Base-by-base conservation (phyloP, 1,139 yeast genomes). In the Saccharomyces hybrid region DNA sequence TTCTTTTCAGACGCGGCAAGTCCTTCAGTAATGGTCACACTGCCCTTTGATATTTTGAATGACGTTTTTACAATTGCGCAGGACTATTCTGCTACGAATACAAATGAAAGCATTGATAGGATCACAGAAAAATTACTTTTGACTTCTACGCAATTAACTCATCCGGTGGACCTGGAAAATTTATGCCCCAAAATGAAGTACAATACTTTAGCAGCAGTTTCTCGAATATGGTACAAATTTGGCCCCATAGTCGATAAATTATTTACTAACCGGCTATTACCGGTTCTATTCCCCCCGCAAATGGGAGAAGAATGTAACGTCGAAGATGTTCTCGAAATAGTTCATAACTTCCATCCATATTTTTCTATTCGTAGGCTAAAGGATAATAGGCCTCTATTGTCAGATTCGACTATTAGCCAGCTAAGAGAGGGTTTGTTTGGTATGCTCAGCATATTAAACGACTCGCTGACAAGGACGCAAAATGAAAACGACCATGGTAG, bases 221-320 rank as follows among this genome's bases (percentile, higher is more conserved):
- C 59, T 4, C 32, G 53, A 25, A 51, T 38, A 42, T 59, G 62
- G 62, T 57, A 56, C 44, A 54, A 56, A 47, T 59, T 56, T 42
- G 49, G 50, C 14, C 28, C 28, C 4, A 32, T 25, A 3, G 46
- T 47, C 9, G 49, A 51, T 41, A 32, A 27, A 5, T 27, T 29
- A 6, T 38, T 38, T 38, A 16, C 44, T 20, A 26, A 14, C 5
- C 25, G 26, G 20, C 44, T 38, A 11, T 38, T 38, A 38, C 26
- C 44, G 20, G 25, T 38, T 9, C 6, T 53, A 14, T 34, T 47
- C 2, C 16, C 38, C 4, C 7, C 23, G 16, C 46, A 31, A 13
- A 25, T 31, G 9, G 51, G 34, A 14, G 49, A 20, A 4, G 50
- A 34, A 2, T 27, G 14, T 9, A 29, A 13, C 20, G 11, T 50